Percentiles rank a stretch among this genome's conserved stretches.
These are phyloP conservation scores for Thalassiosira hispida DNA, from an alignment of 352 stramenopile species.

Conservation along the genomic window DNA sequence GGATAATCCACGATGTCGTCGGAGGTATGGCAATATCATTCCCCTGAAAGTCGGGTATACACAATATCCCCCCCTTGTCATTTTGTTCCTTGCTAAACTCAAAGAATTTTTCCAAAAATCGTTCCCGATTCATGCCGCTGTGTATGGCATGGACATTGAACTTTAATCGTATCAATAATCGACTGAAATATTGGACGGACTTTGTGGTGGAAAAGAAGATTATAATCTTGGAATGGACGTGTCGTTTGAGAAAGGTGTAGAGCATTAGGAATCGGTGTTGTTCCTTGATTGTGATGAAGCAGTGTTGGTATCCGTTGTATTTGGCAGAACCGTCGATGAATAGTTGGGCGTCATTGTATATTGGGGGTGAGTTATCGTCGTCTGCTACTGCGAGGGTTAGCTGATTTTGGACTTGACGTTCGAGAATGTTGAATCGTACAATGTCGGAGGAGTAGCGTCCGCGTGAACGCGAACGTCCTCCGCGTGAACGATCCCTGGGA, in stretches of 20 bases:
- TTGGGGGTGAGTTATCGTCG: not conserved
- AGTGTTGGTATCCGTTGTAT: slow-evolving; percentile 38
- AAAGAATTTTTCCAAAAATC: slow-evolving; percentile 24
- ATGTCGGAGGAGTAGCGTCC: too few relatives aligned
- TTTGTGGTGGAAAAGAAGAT: slow-evolving; percentile 51
- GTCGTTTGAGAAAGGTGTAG: slow-evolving; percentile 50
- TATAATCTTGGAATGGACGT: slow-evolving; percentile 20
- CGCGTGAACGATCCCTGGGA: too few relatives aligned
- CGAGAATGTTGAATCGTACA: too few relatives aligned
- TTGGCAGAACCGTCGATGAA: not conserved
- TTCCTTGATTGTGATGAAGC: slow-evolving; percentile 48
- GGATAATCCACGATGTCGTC: slow-evolving; percentile 32
- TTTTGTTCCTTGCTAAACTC: slow-evolving; percentile 21
- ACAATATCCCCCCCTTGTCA: slow-evolving; percentile 21
- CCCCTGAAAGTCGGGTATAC: slow-evolving; percentile 31
- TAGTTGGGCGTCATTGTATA: too few relatives aligned
- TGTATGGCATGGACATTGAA: slow-evolving; percentile 29
- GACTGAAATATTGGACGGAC: slow-evolving; percentile 29
- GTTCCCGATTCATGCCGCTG: slow-evolving; percentile 13
- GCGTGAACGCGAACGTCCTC: too few relatives aligned
- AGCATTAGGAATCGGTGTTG: slow-evolving; percentile 47
- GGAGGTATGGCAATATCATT: slow-evolving; percentile 22
- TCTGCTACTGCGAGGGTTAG: not conserved
- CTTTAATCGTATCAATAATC: slow-evolving; percentile 31
- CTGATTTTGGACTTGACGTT: too few relatives aligned